Conservation (phyloP, 2,329 filamentous ascomycete genomes). For the Zarea fungicola region DNA sequence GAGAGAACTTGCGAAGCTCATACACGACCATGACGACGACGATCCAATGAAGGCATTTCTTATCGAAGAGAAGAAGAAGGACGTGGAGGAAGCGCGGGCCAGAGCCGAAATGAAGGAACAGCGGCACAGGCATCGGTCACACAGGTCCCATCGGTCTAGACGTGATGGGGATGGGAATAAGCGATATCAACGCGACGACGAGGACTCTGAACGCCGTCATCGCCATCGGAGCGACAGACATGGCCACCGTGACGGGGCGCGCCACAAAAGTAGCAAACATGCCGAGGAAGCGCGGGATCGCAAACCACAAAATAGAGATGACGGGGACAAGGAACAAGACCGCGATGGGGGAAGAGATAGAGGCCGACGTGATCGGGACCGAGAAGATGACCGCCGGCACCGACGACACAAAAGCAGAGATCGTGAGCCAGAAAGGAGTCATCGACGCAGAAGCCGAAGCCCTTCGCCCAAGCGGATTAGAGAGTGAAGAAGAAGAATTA, state of each 20-base stretch:
- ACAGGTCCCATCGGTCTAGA: slow-evolving; percentile 40
- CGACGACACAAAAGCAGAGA: slow-evolving; percentile 11
- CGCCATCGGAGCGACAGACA: slow-evolving; percentile 17
- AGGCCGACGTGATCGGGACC: slow-evolving; percentile 15
- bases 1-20: slow-evolving; percentile 67
- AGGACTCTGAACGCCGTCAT: background rate
- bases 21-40: slow-evolving; percentile 82
- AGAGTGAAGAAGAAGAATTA: slow-evolving; percentile 18
- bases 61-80: slow-evolving; percentile 85
- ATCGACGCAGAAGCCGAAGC: slow-evolving; percentile 34
- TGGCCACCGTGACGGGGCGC: slow-evolving; percentile 25
- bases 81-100: slow-evolving; percentile 66
- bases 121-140: slow-evolving; percentile 42
- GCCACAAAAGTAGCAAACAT: slow-evolving; percentile 24
- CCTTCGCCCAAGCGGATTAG: slow-evolving; percentile 34
- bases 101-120: slow-evolving; percentile 44
- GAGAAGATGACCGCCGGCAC: slow-evolving; percentile 17
- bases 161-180: slow-evolving; percentile 22
- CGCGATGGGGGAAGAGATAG: slow-evolving; percentile 22
- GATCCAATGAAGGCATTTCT: slow-evolving; percentile 96
- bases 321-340: slow-evolving; percentile 18
- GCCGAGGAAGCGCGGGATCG: slow-evolving; percentile 22
- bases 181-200: slow-evolving; percentile 14
- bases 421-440: slow-evolving; percentile 16
- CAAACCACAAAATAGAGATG: slow-evolving; percentile 4